A percentile compares a stretch with the other conserved stretches of the same genome.
Evolutionary conservation across 345 rosid genomes (phyloP).

Genomic region (Eucalyptus polyanthemos): DNA sequence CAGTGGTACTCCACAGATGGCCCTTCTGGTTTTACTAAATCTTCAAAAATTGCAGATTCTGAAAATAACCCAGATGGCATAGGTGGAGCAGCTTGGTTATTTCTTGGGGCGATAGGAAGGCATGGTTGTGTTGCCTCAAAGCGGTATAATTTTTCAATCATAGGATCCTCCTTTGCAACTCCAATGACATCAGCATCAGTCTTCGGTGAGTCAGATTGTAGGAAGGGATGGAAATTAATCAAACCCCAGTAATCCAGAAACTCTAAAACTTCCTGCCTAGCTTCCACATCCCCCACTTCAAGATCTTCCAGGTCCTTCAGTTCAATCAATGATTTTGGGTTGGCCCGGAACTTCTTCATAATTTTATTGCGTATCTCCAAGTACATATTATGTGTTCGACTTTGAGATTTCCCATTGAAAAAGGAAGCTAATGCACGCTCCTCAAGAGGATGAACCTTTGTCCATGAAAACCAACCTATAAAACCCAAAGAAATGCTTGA

Average conservation of each 20-base stretch:
- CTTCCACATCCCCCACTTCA: slow-evolving; percentile 65
- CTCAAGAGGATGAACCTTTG: slow-evolving; percentile 66
- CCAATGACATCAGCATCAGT: slow-evolving; percentile 20
- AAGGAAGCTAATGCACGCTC: slow-evolving; percentile 73
- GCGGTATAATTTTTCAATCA: slow-evolving; percentile 63
- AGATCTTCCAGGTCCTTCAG: slow-evolving; percentile 65
- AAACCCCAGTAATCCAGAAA: slow-evolving; percentile 99
- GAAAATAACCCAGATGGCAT: slow-evolving; percentile 52
- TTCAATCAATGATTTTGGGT: slow-evolving; percentile 51
- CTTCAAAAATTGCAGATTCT: slow-evolving; percentile 68
- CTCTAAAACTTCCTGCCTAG: slow-evolving; percentile 85
- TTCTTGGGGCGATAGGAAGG: slow-evolving; percentile 30
- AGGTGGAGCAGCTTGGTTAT: slow-evolving; percentile 36
- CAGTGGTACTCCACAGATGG: slow-evolving; percentile 95
- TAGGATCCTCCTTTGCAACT: slow-evolving; percentile 21
- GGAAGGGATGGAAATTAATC: slow-evolving; percentile 92
- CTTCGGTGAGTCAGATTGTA: slow-evolving; percentile 22
- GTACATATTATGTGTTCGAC: slow-evolving; percentile 53
- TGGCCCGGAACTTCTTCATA: slow-evolving; percentile 69
- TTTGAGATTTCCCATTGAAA: slow-evolving; percentile 67
- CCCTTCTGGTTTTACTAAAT: slow-evolving; percentile 64
- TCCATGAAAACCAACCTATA: slow-evolving; percentile 98
- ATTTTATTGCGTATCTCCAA: slow-evolving; percentile 82
- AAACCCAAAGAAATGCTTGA: not conserved
- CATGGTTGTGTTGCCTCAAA: slow-evolving; percentile 53